Conservation (phyloP, 257 asterid genomes). For the Capsicum chinense region DNA sequence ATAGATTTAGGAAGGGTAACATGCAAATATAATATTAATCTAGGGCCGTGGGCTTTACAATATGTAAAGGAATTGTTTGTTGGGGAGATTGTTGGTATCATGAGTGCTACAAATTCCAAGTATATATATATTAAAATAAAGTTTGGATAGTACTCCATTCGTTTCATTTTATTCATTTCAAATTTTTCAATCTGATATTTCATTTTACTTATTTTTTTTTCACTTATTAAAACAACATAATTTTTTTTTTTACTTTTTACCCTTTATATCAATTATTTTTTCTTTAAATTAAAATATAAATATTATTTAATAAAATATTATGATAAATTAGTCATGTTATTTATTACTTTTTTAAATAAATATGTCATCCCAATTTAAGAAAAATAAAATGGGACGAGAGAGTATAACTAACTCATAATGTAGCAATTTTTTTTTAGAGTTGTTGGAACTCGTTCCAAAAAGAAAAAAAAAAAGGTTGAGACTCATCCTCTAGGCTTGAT, state of each 20-base stretch:
- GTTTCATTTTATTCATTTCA: too few relatives aligned
- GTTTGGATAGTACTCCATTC: not conserved
- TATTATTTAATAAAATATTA: too few relatives aligned
- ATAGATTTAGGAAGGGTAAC: not conserved
- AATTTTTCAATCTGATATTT: too few relatives aligned
- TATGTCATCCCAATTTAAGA: too few relatives aligned
- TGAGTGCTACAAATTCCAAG: constrained; percentile 46
- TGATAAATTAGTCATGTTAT: too few relatives aligned
- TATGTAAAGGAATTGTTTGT: constrained; percentile 26
- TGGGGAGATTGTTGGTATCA: constrained; percentile 32
- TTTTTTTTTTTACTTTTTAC: too few relatives aligned
- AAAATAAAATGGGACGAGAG: not conserved
- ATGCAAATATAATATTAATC: constrained; percentile 25
- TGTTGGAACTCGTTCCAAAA: constrained; percentile 60
- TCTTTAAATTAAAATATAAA: too few relatives aligned
- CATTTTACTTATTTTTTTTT: too few relatives aligned
- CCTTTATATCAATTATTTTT: too few relatives aligned
- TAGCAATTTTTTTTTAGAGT: too few relatives aligned
- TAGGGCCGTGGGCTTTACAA: constrained; percentile 41
- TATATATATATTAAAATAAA: constrained; percentile 16
- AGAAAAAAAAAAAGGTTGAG: constrained; percentile 19
- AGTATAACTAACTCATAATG: constrained; percentile 35
- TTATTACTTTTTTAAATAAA: too few relatives aligned
- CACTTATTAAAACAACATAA: too few relatives aligned
- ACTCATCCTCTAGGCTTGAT: constrained; percentile 62